Base-by-base conservation (phyloP, 306 rosid species). In the Vigna reflexopilosa region DNA sequence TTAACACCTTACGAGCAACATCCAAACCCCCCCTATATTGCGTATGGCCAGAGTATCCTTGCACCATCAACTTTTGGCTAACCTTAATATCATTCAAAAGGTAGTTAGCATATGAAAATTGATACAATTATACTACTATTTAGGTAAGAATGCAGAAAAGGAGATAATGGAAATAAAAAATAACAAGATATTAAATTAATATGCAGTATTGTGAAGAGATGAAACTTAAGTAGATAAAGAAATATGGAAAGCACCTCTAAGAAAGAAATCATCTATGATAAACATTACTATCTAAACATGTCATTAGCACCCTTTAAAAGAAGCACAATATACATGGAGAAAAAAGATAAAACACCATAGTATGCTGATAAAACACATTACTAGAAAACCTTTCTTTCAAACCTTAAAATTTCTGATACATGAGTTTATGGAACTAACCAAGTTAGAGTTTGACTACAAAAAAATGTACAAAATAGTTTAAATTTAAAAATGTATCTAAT, bases 61-160 rank as follows among this genome's bases (percentile, higher is more conserved):
- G 98, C 75, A 93, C 97, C 98, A 91, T 93, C 86, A 91, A 84
- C 81, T 86, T 92, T 81, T 94, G 98, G 82, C 98, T 94, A 83
- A 91, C 80, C 98, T 93, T 82, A 77, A 54, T 9, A 80, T 36
- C 49, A 67, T 59, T 47, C 70, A 54, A 59, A 80, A 73, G 57
- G 42, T 50, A 22, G 59, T 70, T 51, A 80, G 64, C 77, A 79
- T 70, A 48, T 48, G 59, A 40, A 16, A 38, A 67, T 42, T 19
- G 24, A 22, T 57, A 26, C 32, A 73, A 28, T 9, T 5, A 45
- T 59, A 45, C 12, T 4, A 28, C 17, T 17, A 47, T 28, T 40
- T 57, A 42, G 28, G 24, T 73, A 73, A 52, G 64, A 22, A 34
- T 52, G 47, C 1, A 50, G 62, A 70, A 50, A 70, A 26, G 1